These are phyloP conservation scores for Phyllosticta ampelicida DNA, from an alignment of 2,329 filamentous ascomycete genomes.

Conservation along the genomic window DNA sequence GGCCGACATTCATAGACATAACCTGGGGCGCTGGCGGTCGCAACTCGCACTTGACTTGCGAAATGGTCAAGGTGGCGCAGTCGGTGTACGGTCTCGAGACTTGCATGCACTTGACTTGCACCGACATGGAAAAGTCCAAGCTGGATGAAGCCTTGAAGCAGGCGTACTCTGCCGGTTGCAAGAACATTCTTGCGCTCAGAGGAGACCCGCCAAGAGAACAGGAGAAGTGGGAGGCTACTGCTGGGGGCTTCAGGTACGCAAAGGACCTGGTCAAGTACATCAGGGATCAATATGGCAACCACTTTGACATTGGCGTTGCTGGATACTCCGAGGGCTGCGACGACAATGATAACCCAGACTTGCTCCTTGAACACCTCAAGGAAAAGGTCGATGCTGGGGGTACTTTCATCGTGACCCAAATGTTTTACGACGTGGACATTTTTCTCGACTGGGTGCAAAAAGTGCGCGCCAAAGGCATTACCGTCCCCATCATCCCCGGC, in stretches of 20 bases:
- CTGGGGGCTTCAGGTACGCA: slow-evolving; percentile 83
- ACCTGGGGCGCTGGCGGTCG: slow-evolving; percentile 96
- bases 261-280: slow-evolving; percentile 84
- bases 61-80: slow-evolving; percentile 96
- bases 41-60: slow-evolving; percentile 82
- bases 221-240: slow-evolving; percentile 83
- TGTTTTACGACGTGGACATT: slow-evolving; percentile 98
- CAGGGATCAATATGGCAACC: slow-evolving; percentile 64
- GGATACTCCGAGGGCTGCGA: slow-evolving; percentile 95
- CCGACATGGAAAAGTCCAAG: slow-evolving; percentile 89
- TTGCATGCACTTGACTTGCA: slow-evolving; percentile 98
- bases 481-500: slow-evolving; percentile 70
- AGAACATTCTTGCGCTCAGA: slow-evolving; percentile 87
- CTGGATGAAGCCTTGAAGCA: slow-evolving; percentile 79
- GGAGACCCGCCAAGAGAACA: slow-evolving; percentile 90
- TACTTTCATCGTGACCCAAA: slow-evolving; percentile 92
- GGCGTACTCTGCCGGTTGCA: slow-evolving; percentile 91
- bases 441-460: slow-evolving; percentile 86
- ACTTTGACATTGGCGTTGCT: slow-evolving; percentile 93
- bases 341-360: slow-evolving; percentile 78
- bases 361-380: slow-evolving; percentile 83
- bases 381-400: slow-evolving; percentile 93
- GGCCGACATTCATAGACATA: slow-evolving; percentile 93
- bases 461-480: slow-evolving; percentile 76
- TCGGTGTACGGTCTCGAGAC: slow-evolving; percentile 93